Evolutionary conservation across 495 filamentous ascomycete species (phyloP).

Genomic region (Bathelium albidoporum): DNA sequence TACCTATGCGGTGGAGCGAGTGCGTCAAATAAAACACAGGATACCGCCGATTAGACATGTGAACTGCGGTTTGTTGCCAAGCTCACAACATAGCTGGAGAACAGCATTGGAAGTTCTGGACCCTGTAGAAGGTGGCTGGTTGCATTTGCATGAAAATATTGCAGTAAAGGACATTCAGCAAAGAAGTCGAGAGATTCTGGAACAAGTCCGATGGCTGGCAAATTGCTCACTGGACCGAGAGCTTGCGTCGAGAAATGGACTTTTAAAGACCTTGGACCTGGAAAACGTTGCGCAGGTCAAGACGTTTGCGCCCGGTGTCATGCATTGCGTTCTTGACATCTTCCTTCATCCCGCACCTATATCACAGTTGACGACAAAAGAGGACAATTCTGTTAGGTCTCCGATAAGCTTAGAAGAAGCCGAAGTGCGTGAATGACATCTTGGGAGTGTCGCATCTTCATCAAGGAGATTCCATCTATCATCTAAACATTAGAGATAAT

Average conservation of each 20-base stretch:
- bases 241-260: constrained; percentile 5
- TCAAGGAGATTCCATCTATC: no score
- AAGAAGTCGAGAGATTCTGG: constrained; percentile 33
- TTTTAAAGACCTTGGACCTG: constrained; percentile 33
- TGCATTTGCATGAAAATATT: constrained; percentile 85
- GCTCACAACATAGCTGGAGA: constrained; percentile 54
- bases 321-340: constrained; percentile 83
- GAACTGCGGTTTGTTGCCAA: constrained; percentile 72
- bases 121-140: constrained; percentile 45
- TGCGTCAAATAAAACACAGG: constrained; percentile 27
- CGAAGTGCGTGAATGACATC: background rate
- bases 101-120: constrained; percentile 53
- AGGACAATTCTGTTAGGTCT: background rate
- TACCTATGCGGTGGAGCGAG: constrained; percentile 38
- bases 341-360: constrained; percentile 32
- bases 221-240: constrained; percentile 7
- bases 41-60: constrained; percentile 50
- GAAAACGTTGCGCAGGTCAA: constrained; percentile 75
- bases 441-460: background rate
- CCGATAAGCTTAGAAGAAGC: background rate
- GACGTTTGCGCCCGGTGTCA: constrained; percentile 82
- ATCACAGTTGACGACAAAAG: background rate
- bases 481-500: background rate
- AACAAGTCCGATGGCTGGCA: constrained; percentile 5
- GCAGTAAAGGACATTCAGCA: constrained; percentile 49